Conservation (phyloP, 169 alveolate genomes). For the Plasmodium coatneyi region DNA sequence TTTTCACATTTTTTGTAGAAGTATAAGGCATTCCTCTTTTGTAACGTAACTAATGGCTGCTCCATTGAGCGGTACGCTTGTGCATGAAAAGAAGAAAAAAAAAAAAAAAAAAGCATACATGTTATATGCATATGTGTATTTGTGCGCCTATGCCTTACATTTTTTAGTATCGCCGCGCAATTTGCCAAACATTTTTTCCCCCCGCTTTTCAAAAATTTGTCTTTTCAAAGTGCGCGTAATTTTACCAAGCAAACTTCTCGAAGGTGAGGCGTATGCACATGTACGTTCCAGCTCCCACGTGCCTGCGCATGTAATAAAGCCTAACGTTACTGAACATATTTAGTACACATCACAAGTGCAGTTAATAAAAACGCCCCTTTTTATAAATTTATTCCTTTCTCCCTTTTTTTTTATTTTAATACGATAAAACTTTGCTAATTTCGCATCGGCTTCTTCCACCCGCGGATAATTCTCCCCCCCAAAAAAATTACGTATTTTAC, state of each 20-base stretch:
- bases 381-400: not conserved
- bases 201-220: slow-evolving; percentile 3
- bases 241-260: not conserved
- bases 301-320: not conserved
- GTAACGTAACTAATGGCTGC: not conserved
- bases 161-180: not conserved
- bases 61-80: not conserved
- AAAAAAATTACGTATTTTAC: slow-evolving; percentile 9
- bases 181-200: not conserved
- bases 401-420: not conserved
- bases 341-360: not conserved
- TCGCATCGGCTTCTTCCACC: not conserved
- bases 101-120: slow-evolving; percentile 2
- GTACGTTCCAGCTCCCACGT: not conserved
- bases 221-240: slow-evolving; percentile 11
- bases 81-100: not conserved
- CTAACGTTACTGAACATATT: not conserved
- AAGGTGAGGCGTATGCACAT: not conserved
- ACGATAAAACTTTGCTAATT: slow-evolving; percentile 4
- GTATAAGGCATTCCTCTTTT: not conserved
- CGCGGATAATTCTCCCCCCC: not conserved
- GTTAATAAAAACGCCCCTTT: not conserved
- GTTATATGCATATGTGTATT: not conserved
- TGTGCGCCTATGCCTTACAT: not conserved
- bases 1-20: not conserved